A percentile compares a stretch with the other conserved stretches of the same genome.
phyloP scores from a whole-genome alignment of 345 rosid species.

The Microthlaspi erraticum region DNA sequence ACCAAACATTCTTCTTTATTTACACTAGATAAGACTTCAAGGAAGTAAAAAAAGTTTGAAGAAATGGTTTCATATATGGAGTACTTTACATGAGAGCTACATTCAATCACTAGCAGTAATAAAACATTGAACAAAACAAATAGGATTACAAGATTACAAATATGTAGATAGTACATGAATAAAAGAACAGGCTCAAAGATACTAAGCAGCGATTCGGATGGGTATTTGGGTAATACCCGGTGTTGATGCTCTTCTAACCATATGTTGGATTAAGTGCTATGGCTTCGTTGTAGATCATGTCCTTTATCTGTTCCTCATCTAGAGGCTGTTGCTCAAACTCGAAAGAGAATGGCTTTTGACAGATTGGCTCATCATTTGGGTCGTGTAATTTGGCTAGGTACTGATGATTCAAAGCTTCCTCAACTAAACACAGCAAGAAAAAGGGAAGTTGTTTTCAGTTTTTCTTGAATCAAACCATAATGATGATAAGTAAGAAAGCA shows the following conservation, averaged over 20 bases:
- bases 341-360: slow-evolving; percentile 73
- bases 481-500: slow-evolving; percentile 13
- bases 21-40: slow-evolving; percentile 1
- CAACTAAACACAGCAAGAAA: slow-evolving; percentile 57
- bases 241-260: slow-evolving; percentile 45
- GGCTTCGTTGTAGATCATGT: slow-evolving; percentile 83
- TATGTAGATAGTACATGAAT: slow-evolving; percentile 30
- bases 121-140: slow-evolving; percentile 31
- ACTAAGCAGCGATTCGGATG: slow-evolving; percentile 31
- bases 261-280: slow-evolving; percentile 71
- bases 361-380: slow-evolving; percentile 85
- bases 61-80: slow-evolving; percentile 19
- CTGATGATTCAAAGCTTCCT: slow-evolving; percentile 89
- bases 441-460: slow-evolving; percentile 23
- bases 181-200: slow-evolving; percentile 36
- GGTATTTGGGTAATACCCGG: slow-evolving; percentile 28
- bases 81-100: slow-evolving; percentile 39
- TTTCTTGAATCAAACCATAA: neutral
- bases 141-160: slow-evolving; percentile 30
- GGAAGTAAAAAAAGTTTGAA: slow-evolving; percentile 12
- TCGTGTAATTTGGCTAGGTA: slow-evolving; percentile 87
- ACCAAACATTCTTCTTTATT: slow-evolving; percentile 6
- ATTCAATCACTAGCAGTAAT: slow-evolving; percentile 31
- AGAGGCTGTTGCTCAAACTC: slow-evolving; percentile 84
- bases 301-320: slow-evolving; percentile 94